Evolutionary conservation across 805 yeast species (phyloP).

Genomic region (Cyberlindnera suaveolens): DNA sequence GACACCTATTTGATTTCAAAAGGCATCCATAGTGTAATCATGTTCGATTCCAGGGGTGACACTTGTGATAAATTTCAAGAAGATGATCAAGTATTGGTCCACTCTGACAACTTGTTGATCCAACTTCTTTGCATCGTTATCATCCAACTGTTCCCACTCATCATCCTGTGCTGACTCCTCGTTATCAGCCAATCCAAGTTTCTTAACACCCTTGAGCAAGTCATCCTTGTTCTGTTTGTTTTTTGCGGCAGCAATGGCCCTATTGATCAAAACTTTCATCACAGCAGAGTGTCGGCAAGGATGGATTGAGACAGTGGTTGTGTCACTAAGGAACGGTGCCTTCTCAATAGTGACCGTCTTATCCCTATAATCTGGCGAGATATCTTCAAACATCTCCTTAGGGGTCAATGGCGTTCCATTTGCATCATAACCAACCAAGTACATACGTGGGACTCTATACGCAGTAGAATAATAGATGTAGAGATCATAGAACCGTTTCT

Average conservation of each 20-base stretch:
- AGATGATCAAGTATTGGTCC: conserved; percentile 85
- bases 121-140: conserved; percentile 25
- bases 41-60: conserved; percentile 97
- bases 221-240: conserved; percentile 23
- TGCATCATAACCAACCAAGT: conserved; percentile 77
- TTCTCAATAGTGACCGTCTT: conserved; percentile 95
- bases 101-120: conserved; percentile 55
- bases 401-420: conserved; percentile 86
- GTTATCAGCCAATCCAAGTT: conserved; percentile 39
- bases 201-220: conserved; percentile 37
- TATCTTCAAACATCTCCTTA: conserved; percentile 90
- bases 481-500: conserved; percentile 72
- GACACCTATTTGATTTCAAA: conserved; percentile 27
- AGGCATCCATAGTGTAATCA: conserved; percentile 97
- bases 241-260: conserved; percentile 50
- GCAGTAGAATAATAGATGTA: conserved; percentile 92
- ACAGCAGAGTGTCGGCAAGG: conserved; percentile 96
- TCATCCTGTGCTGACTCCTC: conserved; percentile 29
- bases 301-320: conserved; percentile 80
- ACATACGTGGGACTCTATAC: conserved; percentile 92
- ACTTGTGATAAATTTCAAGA: conserved; percentile 90
- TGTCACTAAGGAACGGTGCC: conserved; percentile 75
- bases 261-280: conserved; percentile 79
- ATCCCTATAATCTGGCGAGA: conserved; percentile 83
- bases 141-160: conserved; percentile 54